Percentiles rank a stretch among this genome's conserved stretches.
phyloP scores from a whole-genome alignment of 192 early-diverging fungal genomes.

The Umbelopsis isabellina region DNA sequence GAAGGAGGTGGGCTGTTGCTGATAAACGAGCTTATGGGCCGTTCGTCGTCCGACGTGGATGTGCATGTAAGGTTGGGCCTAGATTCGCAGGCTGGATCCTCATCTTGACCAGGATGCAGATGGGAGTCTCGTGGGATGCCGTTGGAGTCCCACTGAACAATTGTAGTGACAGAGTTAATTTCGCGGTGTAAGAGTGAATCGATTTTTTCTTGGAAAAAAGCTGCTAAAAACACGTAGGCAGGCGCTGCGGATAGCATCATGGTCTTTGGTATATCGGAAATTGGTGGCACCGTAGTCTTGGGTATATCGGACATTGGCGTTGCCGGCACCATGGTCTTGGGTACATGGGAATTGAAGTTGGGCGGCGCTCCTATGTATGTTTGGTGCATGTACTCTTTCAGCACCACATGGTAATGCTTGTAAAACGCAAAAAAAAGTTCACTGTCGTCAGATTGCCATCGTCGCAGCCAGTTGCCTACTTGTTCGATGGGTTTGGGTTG shows the following conservation, averaged over 20 bases:
- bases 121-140: slow-evolving; percentile 22
- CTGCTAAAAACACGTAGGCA: slow-evolving; percentile 49
- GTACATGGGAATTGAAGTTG: too few relatives aligned
- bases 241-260: slow-evolving; percentile 34
- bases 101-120: slow-evolving; percentile 13
- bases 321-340: too few relatives aligned
- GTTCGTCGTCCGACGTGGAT: slow-evolving; percentile 17
- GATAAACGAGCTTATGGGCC: slow-evolving; percentile 16
- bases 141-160: slow-evolving; percentile 45
- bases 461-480: slow-evolving; percentile 50
- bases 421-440: slow-evolving; percentile 61
- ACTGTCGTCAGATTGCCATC: slow-evolving; percentile 59
- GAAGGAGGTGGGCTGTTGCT: slow-evolving; percentile 6
- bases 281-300: too few relatives aligned
- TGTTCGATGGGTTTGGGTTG: slow-evolving; percentile 40
- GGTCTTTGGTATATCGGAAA: slow-evolving; percentile 4
- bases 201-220: slow-evolving; percentile 53
- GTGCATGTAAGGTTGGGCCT: slow-evolving; percentile 33
- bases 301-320: too few relatives aligned
- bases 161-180: slow-evolving; percentile 55
- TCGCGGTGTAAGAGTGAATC: slow-evolving; percentile 51
- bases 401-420: slow-evolving; percentile 51
- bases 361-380: slow-evolving; percentile 28
- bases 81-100: slow-evolving; percentile 23
- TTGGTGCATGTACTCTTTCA: slow-evolving; percentile 39